phyloP scores from a whole-genome alignment of 441 rosid species.

The Corymbia citriodora region DNA sequence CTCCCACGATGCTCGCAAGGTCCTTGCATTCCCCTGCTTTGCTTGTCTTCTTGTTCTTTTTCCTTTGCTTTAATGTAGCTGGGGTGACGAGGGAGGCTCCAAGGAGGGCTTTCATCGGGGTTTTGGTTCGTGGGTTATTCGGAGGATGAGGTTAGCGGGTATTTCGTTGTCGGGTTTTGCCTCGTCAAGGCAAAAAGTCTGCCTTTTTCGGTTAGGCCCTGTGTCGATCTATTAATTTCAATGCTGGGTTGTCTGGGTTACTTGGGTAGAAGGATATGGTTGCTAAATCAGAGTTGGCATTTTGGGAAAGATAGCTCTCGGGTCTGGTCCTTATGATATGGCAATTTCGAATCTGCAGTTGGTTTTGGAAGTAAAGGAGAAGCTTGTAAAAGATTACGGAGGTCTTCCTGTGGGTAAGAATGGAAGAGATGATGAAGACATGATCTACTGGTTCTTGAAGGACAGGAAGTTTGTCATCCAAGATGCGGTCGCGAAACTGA shows the following conservation, averaged over 20 bases:
- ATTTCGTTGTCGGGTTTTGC: not conserved
- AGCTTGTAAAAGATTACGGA: conserved; percentile 50
- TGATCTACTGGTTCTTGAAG: conserved; percentile 86
- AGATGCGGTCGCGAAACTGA: conserved; percentile 54
- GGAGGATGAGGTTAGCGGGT: not conserved
- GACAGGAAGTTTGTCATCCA: conserved; percentile 70
- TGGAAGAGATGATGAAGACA: conserved; percentile 93
- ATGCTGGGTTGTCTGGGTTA: not conserved
- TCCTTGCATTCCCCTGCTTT: conserved; percentile 1
- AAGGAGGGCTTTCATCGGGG: not conserved
- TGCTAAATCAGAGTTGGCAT: not conserved
- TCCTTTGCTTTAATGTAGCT: not conserved
- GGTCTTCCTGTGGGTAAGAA: conserved; percentile 74
- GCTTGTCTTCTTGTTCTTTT: not conserved
- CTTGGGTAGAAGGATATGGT: not conserved
- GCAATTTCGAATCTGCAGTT: conserved; percentile 26
- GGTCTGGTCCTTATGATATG: not conserved
- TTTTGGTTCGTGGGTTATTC: not conserved
- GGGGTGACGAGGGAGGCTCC: conserved; percentile 11
- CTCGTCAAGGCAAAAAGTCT: not conserved
- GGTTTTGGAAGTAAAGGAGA: conserved; percentile 68
- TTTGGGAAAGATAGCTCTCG: not conserved
- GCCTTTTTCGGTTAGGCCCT: not conserved
- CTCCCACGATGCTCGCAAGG: conserved; percentile 48
- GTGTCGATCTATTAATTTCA: not conserved